Percentiles rank a stretch among this genome's conserved stretches.
Conservation (phyloP, 192 early-diverging fungal species). For the Mortierella alpina region DNA sequence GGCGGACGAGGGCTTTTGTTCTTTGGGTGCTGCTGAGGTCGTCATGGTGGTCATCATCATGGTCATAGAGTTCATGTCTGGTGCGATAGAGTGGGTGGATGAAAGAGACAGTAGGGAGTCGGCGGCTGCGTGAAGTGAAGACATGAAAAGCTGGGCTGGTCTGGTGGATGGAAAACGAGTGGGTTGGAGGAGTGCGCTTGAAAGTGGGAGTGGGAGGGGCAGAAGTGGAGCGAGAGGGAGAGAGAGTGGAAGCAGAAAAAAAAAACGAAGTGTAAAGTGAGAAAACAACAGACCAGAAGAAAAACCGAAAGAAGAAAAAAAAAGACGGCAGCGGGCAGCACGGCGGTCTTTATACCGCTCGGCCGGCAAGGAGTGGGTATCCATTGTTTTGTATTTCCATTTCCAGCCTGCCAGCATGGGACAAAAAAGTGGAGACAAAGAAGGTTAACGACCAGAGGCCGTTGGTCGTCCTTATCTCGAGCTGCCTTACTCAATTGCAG, state of each 20-base stretch:
- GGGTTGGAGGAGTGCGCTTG: constrained; percentile 1
- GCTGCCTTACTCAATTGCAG: not conserved
- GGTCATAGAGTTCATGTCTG: constrained; percentile 26
- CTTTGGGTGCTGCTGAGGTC: constrained; percentile 3
- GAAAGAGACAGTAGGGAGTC: constrained; percentile 23
- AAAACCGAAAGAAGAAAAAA: constrained; percentile 15
- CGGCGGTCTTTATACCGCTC: constrained; percentile 5
- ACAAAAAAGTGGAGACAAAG: constrained; percentile 52
- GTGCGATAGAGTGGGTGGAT: constrained; percentile 1
- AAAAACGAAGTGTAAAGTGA: constrained; percentile 12
- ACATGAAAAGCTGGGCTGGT: not conserved
- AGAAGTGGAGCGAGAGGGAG: constrained; percentile 1
- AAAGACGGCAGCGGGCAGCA: not conserved
- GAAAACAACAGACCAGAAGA: constrained; percentile 19
- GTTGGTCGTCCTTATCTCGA: not conserved
- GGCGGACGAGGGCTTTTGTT: constrained; percentile 23
- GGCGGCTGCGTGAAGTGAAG: constrained; percentile 17
- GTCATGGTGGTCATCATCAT: constrained; percentile 29
- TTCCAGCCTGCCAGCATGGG: constrained; percentile 12
- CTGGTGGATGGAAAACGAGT: not conserved
- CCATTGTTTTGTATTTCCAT: constrained; percentile 1
- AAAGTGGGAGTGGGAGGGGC: not conserved
- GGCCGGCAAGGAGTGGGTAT: not conserved
- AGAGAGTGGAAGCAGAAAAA: constrained; percentile 17
- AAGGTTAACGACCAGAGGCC: constrained; percentile 30